Percentiles rank a stretch among this genome's conserved stretches.
phyloP scores from a whole-genome alignment of 2,329 filamentous ascomycete species.

The Fusarium sarcochroum region DNA sequence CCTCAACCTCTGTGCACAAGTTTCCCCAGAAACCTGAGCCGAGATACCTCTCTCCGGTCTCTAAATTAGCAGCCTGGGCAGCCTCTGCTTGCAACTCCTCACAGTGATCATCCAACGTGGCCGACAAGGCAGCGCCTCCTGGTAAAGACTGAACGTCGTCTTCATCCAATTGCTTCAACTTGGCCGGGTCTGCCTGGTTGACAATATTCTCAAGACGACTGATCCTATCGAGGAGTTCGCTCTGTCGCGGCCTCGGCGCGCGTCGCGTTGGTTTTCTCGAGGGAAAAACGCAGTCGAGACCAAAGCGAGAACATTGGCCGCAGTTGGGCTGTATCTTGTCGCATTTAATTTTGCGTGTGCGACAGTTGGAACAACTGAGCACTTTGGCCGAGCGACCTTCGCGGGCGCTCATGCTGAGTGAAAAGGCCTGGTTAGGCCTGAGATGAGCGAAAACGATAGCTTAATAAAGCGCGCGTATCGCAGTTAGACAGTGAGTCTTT shows the following conservation, averaged over 20 bases:
- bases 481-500: not conserved
- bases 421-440: not conserved
- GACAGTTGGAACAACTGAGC: constrained; percentile 72
- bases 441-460: not conserved
- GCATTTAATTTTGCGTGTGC: constrained; percentile 74
- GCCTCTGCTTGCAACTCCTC: constrained; percentile 30
- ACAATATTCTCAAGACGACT: constrained; percentile 62
- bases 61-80: constrained; percentile 40
- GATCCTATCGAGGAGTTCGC: constrained; percentile 60
- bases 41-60: constrained; percentile 53
- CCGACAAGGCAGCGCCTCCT: constrained; percentile 8
- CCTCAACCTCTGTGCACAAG: constrained; percentile 61
- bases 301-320: constrained; percentile 63
- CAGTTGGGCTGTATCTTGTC: constrained; percentile 68
- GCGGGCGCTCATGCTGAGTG: constrained; percentile 38
- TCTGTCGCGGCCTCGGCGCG: constrained; percentile 58
- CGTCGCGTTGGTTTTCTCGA: constrained; percentile 60
- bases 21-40: constrained; percentile 62
- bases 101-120: constrained; percentile 32
- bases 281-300: constrained; percentile 63
- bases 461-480: not conserved
- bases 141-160: constrained; percentile 16
- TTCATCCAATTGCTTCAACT: constrained; percentile 46
- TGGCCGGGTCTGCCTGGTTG: constrained; percentile 57
- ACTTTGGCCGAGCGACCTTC: constrained; percentile 50